Percentiles rank a stretch among this genome's conserved stretches.
Evolutionary conservation across 768 basidiomycete species (phyloP).

Genomic region (Gymnopilus junonius): DNA sequence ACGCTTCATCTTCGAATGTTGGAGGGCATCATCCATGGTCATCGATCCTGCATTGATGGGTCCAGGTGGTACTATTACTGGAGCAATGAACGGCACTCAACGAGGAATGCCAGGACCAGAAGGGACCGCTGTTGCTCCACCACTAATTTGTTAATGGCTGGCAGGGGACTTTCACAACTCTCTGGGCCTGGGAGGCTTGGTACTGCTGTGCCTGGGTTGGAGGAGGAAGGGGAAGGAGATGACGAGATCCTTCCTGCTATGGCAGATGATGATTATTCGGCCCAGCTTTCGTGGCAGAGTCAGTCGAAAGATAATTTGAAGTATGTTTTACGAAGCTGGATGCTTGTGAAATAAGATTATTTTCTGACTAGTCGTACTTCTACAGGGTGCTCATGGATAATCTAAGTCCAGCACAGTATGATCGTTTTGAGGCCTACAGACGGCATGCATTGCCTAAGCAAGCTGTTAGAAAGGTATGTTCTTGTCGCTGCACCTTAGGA

Average conservation of each 20-base stretch:
- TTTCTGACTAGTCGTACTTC: constrained; percentile 4
- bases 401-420: constrained; percentile 82
- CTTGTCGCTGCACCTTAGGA: background rate
- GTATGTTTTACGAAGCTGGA: constrained; percentile 37
- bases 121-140: background rate
- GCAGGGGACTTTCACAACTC: constrained; percentile 19
- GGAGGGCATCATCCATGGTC: constrained; percentile 5
- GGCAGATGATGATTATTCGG: constrained; percentile 90
- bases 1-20: background rate
- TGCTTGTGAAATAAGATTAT: background rate
- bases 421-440: constrained; percentile 87
- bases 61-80: constrained; percentile 9
- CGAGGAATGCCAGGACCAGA: constrained; percentile 24
- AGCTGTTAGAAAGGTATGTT: constrained; percentile 73
- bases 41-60: constrained; percentile 30
- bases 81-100: constrained; percentile 2
- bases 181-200: constrained; percentile 17
- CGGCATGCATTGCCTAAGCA: constrained; percentile 84
- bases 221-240: constrained; percentile 73
- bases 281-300: constrained; percentile 81
- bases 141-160: constrained; percentile 15
- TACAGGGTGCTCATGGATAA: constrained; percentile 89
- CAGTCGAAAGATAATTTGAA: constrained; percentile 89
- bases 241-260: constrained; percentile 82
- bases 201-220: constrained; percentile 22